Base-by-base conservation (phyloP, 345 rosid species). In the Boechera divaricarpa region DNA sequence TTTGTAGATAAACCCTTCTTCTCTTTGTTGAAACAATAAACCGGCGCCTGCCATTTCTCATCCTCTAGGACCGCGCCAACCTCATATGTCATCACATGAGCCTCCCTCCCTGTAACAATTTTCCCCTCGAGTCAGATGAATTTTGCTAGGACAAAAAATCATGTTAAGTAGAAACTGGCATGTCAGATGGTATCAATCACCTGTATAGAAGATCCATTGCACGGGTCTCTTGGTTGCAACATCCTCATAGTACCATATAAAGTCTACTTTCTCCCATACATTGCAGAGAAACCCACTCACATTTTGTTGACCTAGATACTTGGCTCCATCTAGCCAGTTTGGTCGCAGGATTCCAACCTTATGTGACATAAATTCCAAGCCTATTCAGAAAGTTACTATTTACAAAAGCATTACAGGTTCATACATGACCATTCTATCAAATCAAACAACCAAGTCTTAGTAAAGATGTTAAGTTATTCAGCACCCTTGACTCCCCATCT, bases 81-180 rank as follows among this genome's bases (percentile, higher is more conserved):
- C 48, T 87, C 91, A 28, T 75, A 90, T 12, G 94, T 87, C 88
- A 86, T 86, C 61, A 87, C 86, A 85, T 87, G 89, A 61, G 86
- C 86, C 28, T 67, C 79, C 16, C 74, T 72, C 44, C 90, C 93
- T 87, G 73, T 79, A 80, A 48, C 49, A 67, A 55, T 2, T 54
- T 33, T 3, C 29, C 35, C 42, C 7, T 18, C 57, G 1, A 13
- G 18, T 42, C 24, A 49, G 24, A 21, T 31, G 13, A 24, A 24
- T 4, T n/a, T 69, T 0, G 28, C 44, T 44, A 8, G 11, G 42
- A 53, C 3, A 24, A 39, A 13, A 9, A 24, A 28, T 63, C 2
- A 33, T 36, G 36, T 1, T 32, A 10, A 33, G 29, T 52, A 41
- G 59, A 45, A 12, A 56, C 32, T 58, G 36, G 21, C 28, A 74